Evolutionary conservation across 2,329 filamentous ascomycete genomes (phyloP).

Genomic region (Stromatinia cepivora): DNA sequence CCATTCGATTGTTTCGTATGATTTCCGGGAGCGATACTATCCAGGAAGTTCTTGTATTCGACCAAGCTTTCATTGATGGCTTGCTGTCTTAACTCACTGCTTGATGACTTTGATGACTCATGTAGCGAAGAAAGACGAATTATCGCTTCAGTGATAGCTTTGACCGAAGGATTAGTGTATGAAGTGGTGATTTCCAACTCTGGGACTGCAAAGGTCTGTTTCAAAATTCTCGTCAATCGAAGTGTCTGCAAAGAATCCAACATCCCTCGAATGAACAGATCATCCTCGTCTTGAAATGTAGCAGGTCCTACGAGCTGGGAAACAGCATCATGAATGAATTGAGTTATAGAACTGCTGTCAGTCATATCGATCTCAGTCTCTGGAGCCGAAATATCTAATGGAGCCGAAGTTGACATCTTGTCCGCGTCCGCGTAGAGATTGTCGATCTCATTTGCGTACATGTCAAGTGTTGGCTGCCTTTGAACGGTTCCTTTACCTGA

Average conservation of each 20-base stretch:
- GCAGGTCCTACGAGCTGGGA: not conserved
- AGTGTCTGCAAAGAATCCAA: conserved; percentile 4
- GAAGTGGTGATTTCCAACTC: not conserved
- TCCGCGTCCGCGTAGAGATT: conserved; percentile 12
- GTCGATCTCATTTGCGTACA: conserved; percentile 38
- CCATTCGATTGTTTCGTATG: not conserved
- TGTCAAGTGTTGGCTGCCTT: conserved; percentile 34
- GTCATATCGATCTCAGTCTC: not conserved
- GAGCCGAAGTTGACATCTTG: not conserved
- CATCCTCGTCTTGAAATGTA: not conserved
- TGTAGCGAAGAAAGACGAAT: not conserved
- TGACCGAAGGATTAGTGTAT: not conserved
- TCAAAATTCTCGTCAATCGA: not conserved
- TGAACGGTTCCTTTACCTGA: conserved; percentile 44
- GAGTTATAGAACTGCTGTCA: not conserved
- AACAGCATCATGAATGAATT: not conserved
- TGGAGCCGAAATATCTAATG: not conserved
- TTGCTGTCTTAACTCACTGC: not conserved
- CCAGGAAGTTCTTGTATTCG: not conserved
- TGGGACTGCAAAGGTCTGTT: not conserved
- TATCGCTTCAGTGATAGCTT: not conserved
- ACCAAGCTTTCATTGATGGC: not conserved
- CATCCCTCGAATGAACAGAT: not conserved
- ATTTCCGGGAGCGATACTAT: not conserved
- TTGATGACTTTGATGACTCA: not conserved